These are phyloP conservation scores for Clavispora vitiphila DNA, from an alignment of 805 yeast species.

Conservation along the genomic window DNA sequence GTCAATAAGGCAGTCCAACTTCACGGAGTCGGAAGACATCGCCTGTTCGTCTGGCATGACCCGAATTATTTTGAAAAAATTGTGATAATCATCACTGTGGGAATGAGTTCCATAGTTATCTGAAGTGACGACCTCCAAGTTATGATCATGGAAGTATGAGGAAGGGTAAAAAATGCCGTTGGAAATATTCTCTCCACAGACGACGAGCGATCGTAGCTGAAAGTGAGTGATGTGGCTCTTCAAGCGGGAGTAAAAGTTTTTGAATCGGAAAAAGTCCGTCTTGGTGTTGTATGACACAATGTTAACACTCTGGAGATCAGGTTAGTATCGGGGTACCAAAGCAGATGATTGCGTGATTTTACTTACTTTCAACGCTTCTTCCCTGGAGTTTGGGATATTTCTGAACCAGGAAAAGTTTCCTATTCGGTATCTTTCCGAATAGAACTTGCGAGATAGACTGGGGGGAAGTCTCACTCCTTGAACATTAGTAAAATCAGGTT, in stretches of 20 bases:
- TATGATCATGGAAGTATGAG: conserved; percentile 27
- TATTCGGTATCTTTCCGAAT: conserved; percentile 28
- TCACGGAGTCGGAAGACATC: conserved; percentile 17
- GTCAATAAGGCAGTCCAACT: conserved; percentile 36
- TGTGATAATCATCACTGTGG: conserved; percentile 21
- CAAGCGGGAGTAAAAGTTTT: conserved; percentile 37
- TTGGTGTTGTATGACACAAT: conserved; percentile 14
- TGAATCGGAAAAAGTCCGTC: conserved; percentile 35
- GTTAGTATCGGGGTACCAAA: conserved; percentile 17
- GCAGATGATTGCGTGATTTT: background rate
- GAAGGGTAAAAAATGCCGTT: conserved; percentile 39
- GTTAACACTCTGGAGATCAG: conserved; percentile 16
- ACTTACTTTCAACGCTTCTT: conserved; percentile 32
- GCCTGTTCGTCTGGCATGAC: conserved; percentile 25
- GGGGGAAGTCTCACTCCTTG: conserved; percentile 37
- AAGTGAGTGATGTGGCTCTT: conserved; percentile 51
- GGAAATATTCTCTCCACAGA: conserved; percentile 28
- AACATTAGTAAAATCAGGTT: conserved; percentile 16
- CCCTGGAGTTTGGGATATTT: conserved; percentile 32
- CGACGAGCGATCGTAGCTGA: conserved; percentile 50
- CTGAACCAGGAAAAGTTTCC: conserved; percentile 36
- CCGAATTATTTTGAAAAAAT: conserved; percentile 33
- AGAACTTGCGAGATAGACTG: conserved; percentile 27
- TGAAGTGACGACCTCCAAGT: conserved; percentile 21
- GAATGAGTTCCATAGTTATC: conserved; percentile 10